These are phyloP conservation scores for Colletotrichum abscissum DNA, from an alignment of 2,329 filamentous ascomycete species.

Conservation along the genomic window DNA sequence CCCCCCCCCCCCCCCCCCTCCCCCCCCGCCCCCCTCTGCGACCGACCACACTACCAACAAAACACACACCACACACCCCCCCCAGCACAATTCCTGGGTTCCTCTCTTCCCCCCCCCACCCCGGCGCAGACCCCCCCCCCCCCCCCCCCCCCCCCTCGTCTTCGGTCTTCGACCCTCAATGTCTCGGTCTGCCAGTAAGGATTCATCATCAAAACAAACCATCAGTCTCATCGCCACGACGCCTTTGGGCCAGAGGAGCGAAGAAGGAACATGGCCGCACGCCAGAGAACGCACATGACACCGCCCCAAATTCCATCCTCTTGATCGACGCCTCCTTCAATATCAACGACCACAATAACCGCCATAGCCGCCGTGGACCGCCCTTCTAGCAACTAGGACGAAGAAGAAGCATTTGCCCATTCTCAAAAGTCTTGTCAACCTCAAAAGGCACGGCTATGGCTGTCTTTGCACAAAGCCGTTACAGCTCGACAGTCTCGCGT, in stretches of 20 bases:
- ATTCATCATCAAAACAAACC: conserved; percentile 27
- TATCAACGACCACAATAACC: neutral
- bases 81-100: too few species aligned
- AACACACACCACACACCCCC: too few species aligned
- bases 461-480: neutral
- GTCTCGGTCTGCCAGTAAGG: neutral
- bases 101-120: too few species aligned
- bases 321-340: neutral
- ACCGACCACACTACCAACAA: too few species aligned
- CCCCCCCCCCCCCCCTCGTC: neutral
- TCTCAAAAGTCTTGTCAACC: neutral
- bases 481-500: neutral
- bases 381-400: neutral
- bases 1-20: neutral
- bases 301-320: conserved; percentile 6
- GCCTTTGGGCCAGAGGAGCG: neutral
- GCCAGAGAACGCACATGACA: conserved; percentile 15
- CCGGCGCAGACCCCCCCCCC: too few species aligned
- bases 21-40: too few species aligned
- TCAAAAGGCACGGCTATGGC: neutral
- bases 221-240: neutral
- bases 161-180: neutral
- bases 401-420: neutral
- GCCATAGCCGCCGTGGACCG: neutral
- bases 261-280: conserved; percentile 12